Base-by-base conservation (phyloP, 148 eudicot species). In the Nepenthes mirabilis region DNA sequence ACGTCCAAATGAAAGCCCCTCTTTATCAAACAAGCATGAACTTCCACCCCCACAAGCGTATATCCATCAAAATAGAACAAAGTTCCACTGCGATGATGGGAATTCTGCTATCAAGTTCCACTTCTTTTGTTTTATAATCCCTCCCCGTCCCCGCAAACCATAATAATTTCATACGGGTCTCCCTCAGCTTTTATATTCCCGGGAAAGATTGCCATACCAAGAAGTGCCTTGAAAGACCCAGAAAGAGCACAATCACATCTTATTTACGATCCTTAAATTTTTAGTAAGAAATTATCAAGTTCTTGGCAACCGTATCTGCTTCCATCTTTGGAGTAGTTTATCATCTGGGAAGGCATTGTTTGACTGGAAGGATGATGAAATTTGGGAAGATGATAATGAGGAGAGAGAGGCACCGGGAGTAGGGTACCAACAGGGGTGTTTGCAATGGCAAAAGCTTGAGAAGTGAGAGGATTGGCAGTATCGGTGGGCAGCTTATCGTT, bases 11-110 rank as follows among this genome's bases (percentile, higher is more conserved):
- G 74, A 73, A 77, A 74, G 14, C 91, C 91, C 57, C 55, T 77
- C 58, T 85, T 85, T 33, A 82, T 69, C 79, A 82, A 66, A 52
- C 61, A 61, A 66, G 74, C 79, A 75, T 85, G 87, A 52, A 85
- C 59, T 65, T 69, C 82, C 62, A 69, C 61, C 11, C 91, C 87
- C 23, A 23, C 23, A 85, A 57, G 75, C 84, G 75, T 9, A 52
- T 53, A 51, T 62, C 82, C 62, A 6, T 53, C 61, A 79, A 64
- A 62, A 71, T 73, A 62, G 80, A 77, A 77, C 84, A 77, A 13
- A 85, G 45, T 71, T 77, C 82, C 77, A 85, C 50, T 43, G 75
- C 67, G 59, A 71, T 49, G 47, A 77, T 68, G 1, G 75, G 58
- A 71, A 65, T 55, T 60, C 67, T 60, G 57, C 59, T 35, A 64